Evolutionary conservation across 164 flowering plant species (phyloP), one percentile per base, ranked within the genome.

Genomic region (Piper longum): DNA sequence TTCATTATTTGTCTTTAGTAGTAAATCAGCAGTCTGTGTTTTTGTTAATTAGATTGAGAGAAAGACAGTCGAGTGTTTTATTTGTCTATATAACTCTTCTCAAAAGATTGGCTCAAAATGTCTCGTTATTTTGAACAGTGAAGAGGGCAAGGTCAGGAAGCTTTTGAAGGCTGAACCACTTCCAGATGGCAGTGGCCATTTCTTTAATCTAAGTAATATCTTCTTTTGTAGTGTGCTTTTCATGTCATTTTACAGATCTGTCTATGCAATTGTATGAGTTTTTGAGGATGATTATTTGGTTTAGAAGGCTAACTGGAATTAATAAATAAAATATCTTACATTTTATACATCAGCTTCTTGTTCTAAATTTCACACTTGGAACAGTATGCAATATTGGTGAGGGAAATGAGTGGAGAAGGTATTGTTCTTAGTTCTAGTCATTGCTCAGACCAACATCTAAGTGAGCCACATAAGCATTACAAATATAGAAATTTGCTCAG

Each of bases 121-220:
- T 48, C 14, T 9, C 2, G 36, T 9, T 48, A 14, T 48, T 52
- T 58, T 78, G 70, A 80, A 79, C 80, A 90, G 97, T 71, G 97
- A 93, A 17, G 98, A 90, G 75, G 98, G 97, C 51, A 82, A 81
- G 75, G 85, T 93, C 56, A 83, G 89, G 79, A 89, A 93, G 80
- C 75, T 90, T 67, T 80, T 93, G 83, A 93, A 83, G 77, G 90
- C 80, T 54, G 98, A 90, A 79, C 97, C 97, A 54, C 85, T 93
- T 70, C 87, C 90, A 48, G 98, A 93, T 81, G 95, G 97, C 62
- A 83, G 93, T 59, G 98, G 98, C 60, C 90, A 83, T 74, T 85
- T 93, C 80, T 93, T 93, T 70, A 90, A 87, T 72, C 89, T 93
- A 51, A 85, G 97, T 93, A 88, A 77, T 43, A 12, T 63, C 12